Conservation (phyloP, 257 asterid genomes). For the Marsdenia floribunda region DNA sequence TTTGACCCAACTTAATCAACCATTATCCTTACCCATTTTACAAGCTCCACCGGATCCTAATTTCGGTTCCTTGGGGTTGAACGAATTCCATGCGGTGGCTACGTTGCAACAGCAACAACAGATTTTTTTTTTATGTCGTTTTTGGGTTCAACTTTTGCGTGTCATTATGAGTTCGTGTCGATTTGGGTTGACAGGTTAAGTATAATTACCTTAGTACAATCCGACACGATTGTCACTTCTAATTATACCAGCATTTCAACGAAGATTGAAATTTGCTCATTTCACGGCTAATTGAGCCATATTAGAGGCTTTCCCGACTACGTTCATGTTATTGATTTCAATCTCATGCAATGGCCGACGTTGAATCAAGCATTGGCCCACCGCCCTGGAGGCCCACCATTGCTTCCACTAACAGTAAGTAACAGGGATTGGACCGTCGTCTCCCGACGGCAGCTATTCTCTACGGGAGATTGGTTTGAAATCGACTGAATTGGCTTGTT, state of each 20-base stretch:
- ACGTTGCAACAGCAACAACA: constrained; percentile 13
- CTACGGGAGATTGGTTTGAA: constrained; percentile 20
- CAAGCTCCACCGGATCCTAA: constrained; percentile 5
- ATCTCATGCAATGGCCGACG: constrained; percentile 7
- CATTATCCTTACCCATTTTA: constrained; percentile 3
- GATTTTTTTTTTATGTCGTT: constrained; percentile 2
- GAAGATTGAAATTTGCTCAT: constrained; percentile 22
- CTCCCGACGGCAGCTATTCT: constrained; percentile 24
- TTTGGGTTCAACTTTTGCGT: too few species aligned
- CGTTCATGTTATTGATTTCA: neutral
- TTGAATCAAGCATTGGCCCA: constrained; percentile 14
- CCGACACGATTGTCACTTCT: too few species aligned
- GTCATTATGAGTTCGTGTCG: too few species aligned
- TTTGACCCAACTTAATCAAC: constrained; percentile 13
- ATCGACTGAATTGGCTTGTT: constrained; percentile 25
- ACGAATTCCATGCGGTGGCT: neutral
- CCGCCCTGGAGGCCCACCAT: constrained; percentile 31
- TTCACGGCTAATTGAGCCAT: constrained; percentile 13
- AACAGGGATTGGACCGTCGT: constrained; percentile 31
- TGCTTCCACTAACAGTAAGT: constrained; percentile 22
- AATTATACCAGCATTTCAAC: neutral
- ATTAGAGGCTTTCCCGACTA: neutral
- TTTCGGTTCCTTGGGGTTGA: constrained; percentile 3
- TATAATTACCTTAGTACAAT: too few species aligned
- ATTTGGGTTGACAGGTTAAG: too few species aligned